Conservation (phyloP, 208 protist genomes). For the Wallacemonas sp. region DNA sequence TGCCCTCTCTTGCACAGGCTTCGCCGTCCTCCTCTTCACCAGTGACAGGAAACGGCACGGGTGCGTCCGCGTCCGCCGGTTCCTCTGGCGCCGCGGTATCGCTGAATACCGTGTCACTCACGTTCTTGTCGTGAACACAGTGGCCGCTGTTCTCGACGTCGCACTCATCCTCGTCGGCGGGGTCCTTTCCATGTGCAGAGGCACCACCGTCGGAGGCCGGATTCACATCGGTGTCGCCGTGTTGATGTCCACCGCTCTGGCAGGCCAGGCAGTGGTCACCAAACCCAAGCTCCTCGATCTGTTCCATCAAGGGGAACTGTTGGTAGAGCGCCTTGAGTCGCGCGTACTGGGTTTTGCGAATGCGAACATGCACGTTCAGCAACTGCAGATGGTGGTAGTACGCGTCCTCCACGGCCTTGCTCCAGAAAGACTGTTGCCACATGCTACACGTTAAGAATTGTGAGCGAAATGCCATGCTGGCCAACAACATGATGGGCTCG, state of each 20-base stretch:
- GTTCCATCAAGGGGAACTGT: constrained; percentile 67
- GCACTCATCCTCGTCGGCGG: not conserved
- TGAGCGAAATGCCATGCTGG: constrained; percentile 77
- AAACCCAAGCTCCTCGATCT: constrained; percentile 59
- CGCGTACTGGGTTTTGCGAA: constrained; percentile 50
- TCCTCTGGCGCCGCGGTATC: not conserved
- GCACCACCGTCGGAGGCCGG: not conserved
- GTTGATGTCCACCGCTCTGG: constrained; percentile 4
- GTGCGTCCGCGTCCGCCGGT: not conserved
- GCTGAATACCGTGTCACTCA: not conserved
- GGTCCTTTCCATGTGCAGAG: not conserved
- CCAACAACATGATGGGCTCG: constrained; percentile 72
- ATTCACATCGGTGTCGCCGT: constrained; percentile 7
- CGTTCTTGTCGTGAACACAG: constrained; percentile 5
- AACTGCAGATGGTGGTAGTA: constrained; percentile 78
- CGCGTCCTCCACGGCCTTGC: constrained; percentile 53
- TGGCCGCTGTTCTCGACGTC: not conserved
- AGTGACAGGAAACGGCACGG: too few species aligned
- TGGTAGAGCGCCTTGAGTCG: constrained; percentile 63
- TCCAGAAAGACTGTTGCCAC: constrained; percentile 46
- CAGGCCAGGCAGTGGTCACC: not conserved
- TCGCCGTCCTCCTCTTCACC: not conserved
- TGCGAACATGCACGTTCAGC: constrained; percentile 54
- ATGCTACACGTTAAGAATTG: constrained; percentile 83
- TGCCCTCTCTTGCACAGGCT: not conserved